phyloP scores from a whole-genome alignment of 352 stramenopile species.

The Phytopythium mirpurense region DNA sequence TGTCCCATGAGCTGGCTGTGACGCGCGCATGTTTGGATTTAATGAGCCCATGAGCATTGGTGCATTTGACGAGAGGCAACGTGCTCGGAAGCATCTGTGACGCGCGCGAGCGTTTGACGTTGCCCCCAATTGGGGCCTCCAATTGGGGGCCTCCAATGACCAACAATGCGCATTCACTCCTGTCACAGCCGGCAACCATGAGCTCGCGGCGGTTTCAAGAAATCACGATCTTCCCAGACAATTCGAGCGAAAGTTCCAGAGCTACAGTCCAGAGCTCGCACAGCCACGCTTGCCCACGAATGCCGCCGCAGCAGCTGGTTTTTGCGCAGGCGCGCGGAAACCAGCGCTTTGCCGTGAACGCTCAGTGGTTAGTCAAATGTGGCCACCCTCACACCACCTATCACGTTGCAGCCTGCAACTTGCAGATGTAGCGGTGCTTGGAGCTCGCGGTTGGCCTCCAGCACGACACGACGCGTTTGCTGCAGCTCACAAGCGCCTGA shows the following conservation, averaged over 20 bases:
- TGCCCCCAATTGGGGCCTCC: too few relatives aligned
- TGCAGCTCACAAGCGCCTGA: too few relatives aligned
- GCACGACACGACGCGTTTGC: too few relatives aligned
- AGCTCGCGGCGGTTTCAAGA: too few relatives aligned
- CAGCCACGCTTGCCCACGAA: conserved; percentile 6
- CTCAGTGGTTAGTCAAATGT: too few relatives aligned
- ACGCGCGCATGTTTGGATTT: background rate
- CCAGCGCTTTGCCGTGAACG: conserved; percentile 13
- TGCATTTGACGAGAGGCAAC: background rate
- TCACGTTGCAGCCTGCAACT: too few relatives aligned
- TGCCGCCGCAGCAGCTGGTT: conserved; percentile 21
- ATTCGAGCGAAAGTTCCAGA: background rate
- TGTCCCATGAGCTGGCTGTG: conserved; percentile 3
- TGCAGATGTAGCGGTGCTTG: too few relatives aligned
- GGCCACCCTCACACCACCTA: too few relatives aligned
- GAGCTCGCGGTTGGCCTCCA: too few relatives aligned
- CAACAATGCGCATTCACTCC: too few relatives aligned
- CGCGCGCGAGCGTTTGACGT: too few relatives aligned
- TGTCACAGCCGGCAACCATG: background rate
- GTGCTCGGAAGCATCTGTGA: conserved; percentile 1
- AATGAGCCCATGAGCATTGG: background rate
- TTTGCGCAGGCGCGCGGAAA: conserved; percentile 13
- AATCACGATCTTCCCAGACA: background rate
- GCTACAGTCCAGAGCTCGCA: background rate
- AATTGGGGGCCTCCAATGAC: too few relatives aligned